Base-by-base conservation (phyloP, 2,329 filamentous ascomycete genomes). In the Triangularia setosa region DNA sequence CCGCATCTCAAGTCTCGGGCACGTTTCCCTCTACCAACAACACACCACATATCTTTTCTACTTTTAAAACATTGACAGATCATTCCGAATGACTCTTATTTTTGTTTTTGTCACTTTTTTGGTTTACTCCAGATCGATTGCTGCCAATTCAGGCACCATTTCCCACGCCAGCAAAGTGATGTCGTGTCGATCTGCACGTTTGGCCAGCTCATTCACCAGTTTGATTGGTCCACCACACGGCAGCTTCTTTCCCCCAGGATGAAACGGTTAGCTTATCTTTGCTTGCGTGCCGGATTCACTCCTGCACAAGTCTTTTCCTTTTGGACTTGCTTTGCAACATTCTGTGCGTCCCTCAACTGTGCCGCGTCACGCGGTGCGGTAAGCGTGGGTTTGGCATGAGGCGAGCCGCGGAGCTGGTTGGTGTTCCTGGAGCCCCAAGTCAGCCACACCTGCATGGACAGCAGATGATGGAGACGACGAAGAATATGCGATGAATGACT, bases 1-100 rank as follows among this genome's bases (percentile, higher is more conserved):
- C 69, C 70, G 60, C 70, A 69, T 40, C 30, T 60, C 56, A n/a
- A 59, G 61, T 23, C 53, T 16, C 21, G 24, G 55, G 40, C 12
- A 21, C 27, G 60, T 65, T 53, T 16, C 56, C 16, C 61, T 35
- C 14, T 30, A 16, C 56, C 62, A 62, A 53, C 67, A 40, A 16
- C 58, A 53, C 54, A 30, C 53, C 60, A 25, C 23, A 3, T 3
- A 23, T 1, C 8, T 62, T 52, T 54, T 48, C 52, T n/a, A 28
- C 30, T 14, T 5, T 4, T 55, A 33, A 62, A n/a, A 3, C 4
- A 63, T 28, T 54, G 9, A 7, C 63, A 60, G 62, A 59, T 60
- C 28, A 53, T 48, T 14, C 21, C 11, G 1, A 28, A 28, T 58
- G 24, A 52, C 61, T 61, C 56, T 65, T 33, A 30, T 12, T 18